These are phyloP conservation scores for Aspergillus carbonarius DNA, from an alignment of 2,329 filamentous ascomycete genomes.

Conservation along the genomic window DNA sequence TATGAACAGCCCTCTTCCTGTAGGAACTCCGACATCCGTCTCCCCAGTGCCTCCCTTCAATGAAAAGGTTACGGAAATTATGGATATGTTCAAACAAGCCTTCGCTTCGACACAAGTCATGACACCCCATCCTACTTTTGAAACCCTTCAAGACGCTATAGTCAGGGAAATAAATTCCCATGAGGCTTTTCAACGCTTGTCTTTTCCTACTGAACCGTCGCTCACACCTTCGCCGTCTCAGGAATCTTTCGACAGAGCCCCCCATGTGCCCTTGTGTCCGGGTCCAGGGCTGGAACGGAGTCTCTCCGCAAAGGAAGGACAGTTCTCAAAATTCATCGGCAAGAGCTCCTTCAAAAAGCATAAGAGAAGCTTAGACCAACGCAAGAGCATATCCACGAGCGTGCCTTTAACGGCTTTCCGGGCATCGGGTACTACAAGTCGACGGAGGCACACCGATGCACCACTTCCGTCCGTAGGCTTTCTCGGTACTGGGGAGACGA, in stretches of 20 bases:
- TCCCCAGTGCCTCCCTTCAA: constrained; percentile 26
- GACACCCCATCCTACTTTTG: constrained; percentile 38
- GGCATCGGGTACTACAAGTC: constrained; percentile 21
- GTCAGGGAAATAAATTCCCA: constrained; percentile 47
- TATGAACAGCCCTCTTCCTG: constrained; percentile 41
- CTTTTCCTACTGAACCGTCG: constrained; percentile 32
- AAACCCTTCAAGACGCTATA: constrained; percentile 45
- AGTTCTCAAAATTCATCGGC: constrained; percentile 32
- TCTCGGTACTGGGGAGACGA: constrained; percentile 22
- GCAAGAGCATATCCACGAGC: constrained; percentile 32
- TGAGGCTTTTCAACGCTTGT: constrained; percentile 41
- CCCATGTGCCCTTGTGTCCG: constrained; percentile 10
- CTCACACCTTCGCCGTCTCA: constrained; percentile 34
- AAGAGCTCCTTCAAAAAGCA: constrained; percentile 33
- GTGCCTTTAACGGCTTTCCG: constrained; percentile 23
- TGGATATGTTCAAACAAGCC: constrained; percentile 43
- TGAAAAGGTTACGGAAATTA: constrained; percentile 41
- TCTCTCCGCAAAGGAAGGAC: constrained; percentile 31
- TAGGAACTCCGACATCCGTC: constrained; percentile 24
- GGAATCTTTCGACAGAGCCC: constrained; percentile 22
- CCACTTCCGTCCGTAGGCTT: constrained; percentile 35
- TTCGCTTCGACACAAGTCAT: constrained; percentile 31
- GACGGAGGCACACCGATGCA: constrained; percentile 43
- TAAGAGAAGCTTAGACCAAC: constrained; percentile 26
- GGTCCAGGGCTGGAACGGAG: constrained; percentile 24